Base-by-base conservation (phyloP, 164 flowering plant species). In the Aristolochia californica region DNA sequence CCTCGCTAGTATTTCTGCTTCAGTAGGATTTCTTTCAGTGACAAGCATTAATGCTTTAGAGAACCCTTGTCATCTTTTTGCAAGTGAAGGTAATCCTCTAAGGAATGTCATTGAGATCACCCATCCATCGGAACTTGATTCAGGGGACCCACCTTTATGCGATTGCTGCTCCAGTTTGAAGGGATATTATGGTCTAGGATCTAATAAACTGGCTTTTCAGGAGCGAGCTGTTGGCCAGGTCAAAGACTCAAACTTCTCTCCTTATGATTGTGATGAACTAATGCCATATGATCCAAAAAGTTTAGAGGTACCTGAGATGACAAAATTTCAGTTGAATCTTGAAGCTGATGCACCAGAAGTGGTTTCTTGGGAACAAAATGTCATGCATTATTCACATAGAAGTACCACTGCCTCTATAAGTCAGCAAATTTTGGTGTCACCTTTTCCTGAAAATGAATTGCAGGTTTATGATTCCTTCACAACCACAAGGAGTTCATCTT, bases 21-120 rank as follows among this genome's bases (percentile, higher is more conserved):
- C 66, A 0, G 75, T 75, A 66, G 77, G 61, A 57, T 69, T 66
- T 48, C 72, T 67, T 56, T 43, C 72, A 5, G 72, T 49, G 23
- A 25, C 65, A 2, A 63, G 62, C 34, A 51, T 51, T 43, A 69
- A 69, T 59, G 69, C 54, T 63, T 65, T 70, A 62, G 80, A 75
- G 28, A 67, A 76, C 62, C 66, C 67, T 0, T 73, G 66, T 56
- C 60, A 72, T 57, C 50, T 55, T 27, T 50, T 40, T 23, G 18
- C 45, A 5, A 27, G 59, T 47, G 55, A 60, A 50, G 45, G 61
- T 56, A 14, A 64, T 7, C 48, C 70, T 0, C 8, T 38, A 13
- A 69, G 71, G 43, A 56, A 63, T 49, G 63, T 56, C 13, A 67
- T 65, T 48, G 68, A 62, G 16, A 24, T 58, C 58, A 49, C 27